Percentiles rank a stretch among this genome's conserved stretches.
phyloP scores from a whole-genome alignment of 192 early-diverging fungal genomes.

The Martensiomyces pterosporus region DNA sequence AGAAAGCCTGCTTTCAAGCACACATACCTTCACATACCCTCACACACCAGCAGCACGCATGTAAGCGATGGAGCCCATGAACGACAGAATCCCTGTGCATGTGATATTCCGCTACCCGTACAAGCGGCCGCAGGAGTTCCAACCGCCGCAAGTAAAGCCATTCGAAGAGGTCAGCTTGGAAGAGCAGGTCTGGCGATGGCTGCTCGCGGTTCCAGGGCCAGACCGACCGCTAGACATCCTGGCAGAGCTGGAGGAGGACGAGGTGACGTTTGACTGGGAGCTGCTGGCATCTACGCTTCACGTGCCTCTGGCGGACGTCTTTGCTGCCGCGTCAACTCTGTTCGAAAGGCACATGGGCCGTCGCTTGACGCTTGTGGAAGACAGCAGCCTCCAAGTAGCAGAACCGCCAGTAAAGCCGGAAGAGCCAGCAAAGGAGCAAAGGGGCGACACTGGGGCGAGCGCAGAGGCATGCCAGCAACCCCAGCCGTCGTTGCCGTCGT shows the following conservation, averaged over 20 bases:
- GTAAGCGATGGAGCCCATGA: too few relatives aligned
- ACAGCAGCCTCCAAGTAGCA: constrained; percentile 6
- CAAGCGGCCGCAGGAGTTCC: constrained; percentile 20
- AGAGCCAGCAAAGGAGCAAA: not conserved
- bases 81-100: constrained; percentile 26
- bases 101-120: constrained; percentile 43
- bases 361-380: constrained; percentile 14
- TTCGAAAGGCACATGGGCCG: constrained; percentile 34
- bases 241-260: constrained; percentile 44
- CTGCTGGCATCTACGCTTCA: constrained; percentile 23
- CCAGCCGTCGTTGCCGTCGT: too few relatives aligned
- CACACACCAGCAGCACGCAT: too few relatives aligned
- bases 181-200: constrained; percentile 45
- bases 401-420: not conserved
- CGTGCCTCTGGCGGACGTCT: constrained; percentile 24
- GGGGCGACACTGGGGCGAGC: not conserved
- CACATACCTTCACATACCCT: too few relatives aligned
- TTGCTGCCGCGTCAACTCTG: constrained; percentile 31
- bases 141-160: constrained; percentile 2
- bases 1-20: too few relatives aligned
- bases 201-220: constrained; percentile 21
- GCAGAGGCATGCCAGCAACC: not conserved
- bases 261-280: constrained; percentile 51
- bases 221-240: constrained; percentile 34
- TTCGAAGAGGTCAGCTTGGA: constrained; percentile 4